These are phyloP conservation scores for Myrica gale DNA, from an alignment of 306 rosid genomes.

Conservation along the genomic window DNA sequence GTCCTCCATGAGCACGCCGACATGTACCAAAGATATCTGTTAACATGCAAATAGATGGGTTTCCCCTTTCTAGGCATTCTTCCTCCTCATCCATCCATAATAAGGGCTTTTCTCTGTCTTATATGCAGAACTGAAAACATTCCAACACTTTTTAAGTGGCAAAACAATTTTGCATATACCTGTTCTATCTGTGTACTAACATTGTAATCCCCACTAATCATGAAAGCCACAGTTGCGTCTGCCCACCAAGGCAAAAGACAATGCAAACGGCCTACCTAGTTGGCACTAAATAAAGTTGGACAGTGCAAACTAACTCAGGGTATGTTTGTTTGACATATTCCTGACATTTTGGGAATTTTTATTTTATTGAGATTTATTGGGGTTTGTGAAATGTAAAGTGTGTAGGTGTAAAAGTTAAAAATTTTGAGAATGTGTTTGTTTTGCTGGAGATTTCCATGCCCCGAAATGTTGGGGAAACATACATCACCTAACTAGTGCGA, in stretches of 20 bases:
- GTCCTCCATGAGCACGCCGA: neutral
- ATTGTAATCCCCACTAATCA: constrained; percentile 81
- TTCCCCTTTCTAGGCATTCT: neutral
- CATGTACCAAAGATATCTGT: neutral
- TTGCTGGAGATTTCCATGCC: too few relatives aligned
- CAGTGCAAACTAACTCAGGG: too few relatives aligned
- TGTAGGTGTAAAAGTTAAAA: too few relatives aligned
- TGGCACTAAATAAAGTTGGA: too few relatives aligned
- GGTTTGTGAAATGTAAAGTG: too few relatives aligned
- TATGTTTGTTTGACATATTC: too few relatives aligned
- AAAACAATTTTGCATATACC: constrained; percentile 40
- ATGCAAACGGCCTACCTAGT: constrained; percentile 82
- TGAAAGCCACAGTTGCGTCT: constrained; percentile 78
- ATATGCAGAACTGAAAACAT: constrained; percentile 8
- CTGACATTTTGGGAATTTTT: too few relatives aligned
- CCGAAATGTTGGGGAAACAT: too few relatives aligned
- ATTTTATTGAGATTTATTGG: too few relatives aligned
- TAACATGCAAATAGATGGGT: neutral
- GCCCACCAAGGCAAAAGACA: constrained; percentile 87
- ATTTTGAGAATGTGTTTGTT: too few relatives aligned
- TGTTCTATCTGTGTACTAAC: constrained; percentile 53
- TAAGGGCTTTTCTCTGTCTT: neutral
- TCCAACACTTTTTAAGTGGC: neutral
- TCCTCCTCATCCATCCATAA: neutral
- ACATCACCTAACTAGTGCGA: too few relatives aligned